A percentile compares a stretch with the other conserved stretches of the same genome.
phyloP scores from a whole-genome alignment of 2,329 filamentous ascomycete species.

The Oidium heveae region DNA sequence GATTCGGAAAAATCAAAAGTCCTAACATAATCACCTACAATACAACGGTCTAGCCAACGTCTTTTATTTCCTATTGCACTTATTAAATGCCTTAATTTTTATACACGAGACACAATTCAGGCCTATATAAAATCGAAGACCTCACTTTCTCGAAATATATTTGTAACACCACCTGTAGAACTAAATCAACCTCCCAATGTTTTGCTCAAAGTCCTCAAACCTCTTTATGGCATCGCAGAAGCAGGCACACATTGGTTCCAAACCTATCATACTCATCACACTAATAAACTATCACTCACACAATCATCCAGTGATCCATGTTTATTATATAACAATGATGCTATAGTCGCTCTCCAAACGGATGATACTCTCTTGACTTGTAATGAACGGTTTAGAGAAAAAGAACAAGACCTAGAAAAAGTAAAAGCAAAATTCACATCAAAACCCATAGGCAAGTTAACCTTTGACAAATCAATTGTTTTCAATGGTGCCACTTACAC shows the following conservation, averaged over 20 bases:
- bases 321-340: conserved; percentile 1
- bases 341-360: conserved; percentile 2
- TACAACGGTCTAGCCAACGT: conserved; percentile 1
- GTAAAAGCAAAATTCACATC: neutral
- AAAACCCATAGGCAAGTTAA: neutral
- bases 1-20: conserved; percentile 2
- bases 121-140: neutral
- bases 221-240: no score
- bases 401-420: conserved; percentile 1
- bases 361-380: conserved; percentile 3
- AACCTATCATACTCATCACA: conserved; percentile 3
- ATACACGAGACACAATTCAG: neutral
- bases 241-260: conserved; percentile 1
- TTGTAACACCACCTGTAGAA: neutral
- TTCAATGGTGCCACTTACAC: neutral
- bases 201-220: neutral
- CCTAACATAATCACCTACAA: conserved; percentile 2
- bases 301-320: conserved; percentile 2
- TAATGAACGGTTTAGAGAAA: neutral
- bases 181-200: neutral
- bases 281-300: conserved; percentile 1
- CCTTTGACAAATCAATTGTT: neutral
- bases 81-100: neutral
- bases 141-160: neutral
- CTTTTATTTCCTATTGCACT: neutral